These are phyloP conservation scores for Endocladia muricata DNA, from an alignment of 31 red algal species.

Conservation along the genomic window DNA sequence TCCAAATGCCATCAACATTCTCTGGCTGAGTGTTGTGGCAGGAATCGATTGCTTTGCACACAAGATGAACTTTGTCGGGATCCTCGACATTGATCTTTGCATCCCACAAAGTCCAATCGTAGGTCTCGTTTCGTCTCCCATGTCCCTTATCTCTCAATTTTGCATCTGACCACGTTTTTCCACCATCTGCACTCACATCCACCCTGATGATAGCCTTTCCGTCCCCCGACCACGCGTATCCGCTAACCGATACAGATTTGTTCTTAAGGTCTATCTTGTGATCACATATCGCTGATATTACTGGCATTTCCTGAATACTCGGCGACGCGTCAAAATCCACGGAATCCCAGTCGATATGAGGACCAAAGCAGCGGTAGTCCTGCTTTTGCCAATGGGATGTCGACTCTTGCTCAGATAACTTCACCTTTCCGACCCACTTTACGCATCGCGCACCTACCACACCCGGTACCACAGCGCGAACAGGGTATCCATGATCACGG, in stretches of 20 bases:
- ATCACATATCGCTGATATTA: constrained; percentile 68
- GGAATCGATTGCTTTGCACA: constrained; percentile 74
- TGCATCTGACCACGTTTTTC: constrained; percentile 69
- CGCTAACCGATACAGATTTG: constrained; percentile 18
- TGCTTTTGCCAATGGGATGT: constrained; percentile 65
- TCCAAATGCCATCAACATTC: constrained; percentile 56
- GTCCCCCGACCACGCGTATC: constrained; percentile 83
- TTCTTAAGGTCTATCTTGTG: not conserved
- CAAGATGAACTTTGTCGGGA: constrained; percentile 12
- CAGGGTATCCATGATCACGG: constrained; percentile 86
- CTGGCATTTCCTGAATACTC: constrained; percentile 82
- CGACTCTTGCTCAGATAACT: constrained; percentile 44
- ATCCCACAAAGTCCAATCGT: constrained; percentile 80
- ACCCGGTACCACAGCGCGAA: constrained; percentile 86
- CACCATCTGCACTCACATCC: constrained; percentile 74
- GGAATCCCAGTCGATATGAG: constrained; percentile 30
- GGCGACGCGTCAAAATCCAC: constrained; percentile 65
- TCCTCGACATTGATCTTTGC: constrained; percentile 27
- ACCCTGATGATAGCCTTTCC: constrained; percentile 79
- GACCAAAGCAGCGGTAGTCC: constrained; percentile 77
- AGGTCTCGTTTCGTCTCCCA: constrained; percentile 9
- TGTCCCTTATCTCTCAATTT: constrained; percentile 18
- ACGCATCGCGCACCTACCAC: constrained; percentile 86
- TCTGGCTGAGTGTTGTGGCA: constrained; percentile 80
- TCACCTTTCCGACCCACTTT: constrained; percentile 81